Percentiles rank a stretch among this genome's conserved stretches.
Evolutionary conservation across 192 early-diverging fungal genomes (phyloP).

Genomic region (Phlyctochytrium bullatum): DNA sequence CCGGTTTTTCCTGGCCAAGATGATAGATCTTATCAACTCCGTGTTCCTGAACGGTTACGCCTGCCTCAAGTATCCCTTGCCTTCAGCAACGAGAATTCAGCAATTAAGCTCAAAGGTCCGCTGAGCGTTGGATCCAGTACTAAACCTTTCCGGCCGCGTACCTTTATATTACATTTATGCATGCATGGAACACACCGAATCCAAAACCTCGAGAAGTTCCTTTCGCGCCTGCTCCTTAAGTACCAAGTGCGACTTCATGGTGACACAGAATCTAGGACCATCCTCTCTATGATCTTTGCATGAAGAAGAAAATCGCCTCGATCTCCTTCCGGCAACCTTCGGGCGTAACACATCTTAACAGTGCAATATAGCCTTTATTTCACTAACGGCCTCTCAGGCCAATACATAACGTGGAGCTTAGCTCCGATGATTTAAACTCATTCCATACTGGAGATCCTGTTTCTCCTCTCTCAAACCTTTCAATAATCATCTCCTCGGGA

Average conservation of each 20-base stretch:
- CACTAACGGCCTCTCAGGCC: too few relatives aligned
- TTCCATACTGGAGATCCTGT: too few relatives aligned
- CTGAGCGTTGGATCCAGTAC: conserved; percentile 84
- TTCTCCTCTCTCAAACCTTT: too few relatives aligned
- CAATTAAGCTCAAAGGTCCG: conserved; percentile 79
- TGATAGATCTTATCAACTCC: conserved; percentile 94
- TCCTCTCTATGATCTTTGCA: too few relatives aligned
- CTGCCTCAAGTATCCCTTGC: conserved; percentile 23
- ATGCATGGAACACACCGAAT: conserved; percentile 76
- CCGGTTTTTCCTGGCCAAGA: conserved; percentile 61
- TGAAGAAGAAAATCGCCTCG: too few relatives aligned
- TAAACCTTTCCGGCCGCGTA: conserved; percentile 81
- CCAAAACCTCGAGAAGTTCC: conserved; percentile 67
- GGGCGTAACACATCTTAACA: too few relatives aligned
- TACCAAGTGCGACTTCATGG: not conserved
- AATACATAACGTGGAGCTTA: too few relatives aligned
- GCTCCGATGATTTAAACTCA: too few relatives aligned
- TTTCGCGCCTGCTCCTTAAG: conserved; percentile 16
- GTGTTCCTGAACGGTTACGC: conserved; percentile 66
- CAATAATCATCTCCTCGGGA: conserved; percentile 73
- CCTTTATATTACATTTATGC: not conserved
- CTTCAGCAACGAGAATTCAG: conserved; percentile 85
- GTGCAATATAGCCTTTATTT: too few relatives aligned
- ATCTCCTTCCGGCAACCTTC: too few relatives aligned
- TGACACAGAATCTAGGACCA: too few relatives aligned